These are phyloP conservation scores for Durotheca rogersii DNA, from an alignment of 495 filamentous ascomycete genomes.

Conservation along the genomic window DNA sequence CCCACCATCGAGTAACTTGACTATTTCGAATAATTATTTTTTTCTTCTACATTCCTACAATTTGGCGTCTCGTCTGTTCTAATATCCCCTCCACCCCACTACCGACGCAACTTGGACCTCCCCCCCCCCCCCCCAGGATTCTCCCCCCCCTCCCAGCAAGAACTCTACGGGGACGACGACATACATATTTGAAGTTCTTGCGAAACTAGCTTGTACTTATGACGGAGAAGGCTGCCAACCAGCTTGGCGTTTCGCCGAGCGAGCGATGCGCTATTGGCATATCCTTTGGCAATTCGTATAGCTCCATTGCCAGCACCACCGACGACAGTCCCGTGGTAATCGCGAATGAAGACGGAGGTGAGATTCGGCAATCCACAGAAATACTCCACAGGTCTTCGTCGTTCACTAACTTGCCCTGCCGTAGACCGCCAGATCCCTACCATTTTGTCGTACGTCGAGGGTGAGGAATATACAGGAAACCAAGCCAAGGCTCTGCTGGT, in stretches of 20 bases:
- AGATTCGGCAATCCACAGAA: conserved; percentile 27
- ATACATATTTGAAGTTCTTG: background rate
- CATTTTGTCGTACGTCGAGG: conserved; percentile 88
- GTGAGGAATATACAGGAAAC: conserved; percentile 93
- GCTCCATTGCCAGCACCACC: conserved; percentile 87
- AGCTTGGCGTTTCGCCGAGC: conserved; percentile 50
- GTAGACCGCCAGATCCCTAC: conserved; percentile 95
- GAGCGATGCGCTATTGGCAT: conserved; percentile 86
- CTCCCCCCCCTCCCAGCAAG: background rate
- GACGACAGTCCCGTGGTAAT: conserved; percentile 97
- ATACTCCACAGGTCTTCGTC: conserved; percentile 4
- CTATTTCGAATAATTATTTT: conserved; percentile 15
- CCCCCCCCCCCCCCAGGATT: background rate
- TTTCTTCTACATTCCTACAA: conserved; percentile 20
- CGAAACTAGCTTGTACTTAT: conserved; percentile 34
- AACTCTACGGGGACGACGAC: background rate
- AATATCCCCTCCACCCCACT: conserved; percentile 9
- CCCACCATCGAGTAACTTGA: conserved; percentile 9
- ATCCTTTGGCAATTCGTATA: conserved; percentile 96
- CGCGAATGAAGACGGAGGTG: conserved; percentile 97
- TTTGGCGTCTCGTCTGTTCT: conserved; percentile 11
- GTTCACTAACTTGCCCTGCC: conserved; percentile 18
- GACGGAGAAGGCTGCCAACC: conserved; percentile 38
- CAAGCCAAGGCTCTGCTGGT: conserved; percentile 92
- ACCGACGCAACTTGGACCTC: background rate